Evolutionary conservation across 2,329 filamentous ascomycete genomes (phyloP), one percentile per base, ranked within the genome.

Genomic region (Xylariaceae sp.): DNA sequence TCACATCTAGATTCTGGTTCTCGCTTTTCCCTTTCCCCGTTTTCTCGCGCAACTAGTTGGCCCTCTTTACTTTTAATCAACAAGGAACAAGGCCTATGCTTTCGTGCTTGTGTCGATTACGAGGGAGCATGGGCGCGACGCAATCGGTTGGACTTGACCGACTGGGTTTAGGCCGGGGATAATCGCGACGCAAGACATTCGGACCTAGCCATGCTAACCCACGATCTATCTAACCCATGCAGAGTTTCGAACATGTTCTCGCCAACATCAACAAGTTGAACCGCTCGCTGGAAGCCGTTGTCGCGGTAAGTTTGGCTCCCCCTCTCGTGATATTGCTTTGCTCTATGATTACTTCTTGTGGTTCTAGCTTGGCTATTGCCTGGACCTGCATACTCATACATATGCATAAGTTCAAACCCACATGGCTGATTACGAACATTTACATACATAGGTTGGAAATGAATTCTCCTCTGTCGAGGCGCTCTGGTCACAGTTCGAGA

Each of bases 401-500:
- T 50, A 17, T 13, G 34, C 11, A 11, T n/a, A 37, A 10, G 37
- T 42, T 42, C 37, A 30, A 30, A 30, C 23, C 37, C 37, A 42
- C 37, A 2, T 2, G 1, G 8, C 52, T 53, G 11, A 53, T 51
- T 11, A 51, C 18, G n/a, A 50, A 10, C 23, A 30, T 30, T 30
- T 30, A 30, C 23, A 30, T 30, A 30, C 15, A 18, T 57, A 90
- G 87, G 87, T 99, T 55, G 94, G 94, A 44, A 96, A 96, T 75
- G 94, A 99, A 71, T 97, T 99, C 76, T 88, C 89, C n/a, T 92
- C 91, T 3, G 94, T 99, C 49, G 94, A 99, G 74, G 92, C 91
- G 35, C 82, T 99, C 13, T 99, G 94, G 94, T 95, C 90, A 45
- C 91, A 96, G 70, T 97, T 99, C 71, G 94, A 99, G 77, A 89